Evolutionary conservation across 2,329 filamentous ascomycete species (phyloP), one percentile per base, ranked within the genome.

Genomic region (Chaetomium globosum): DNA sequence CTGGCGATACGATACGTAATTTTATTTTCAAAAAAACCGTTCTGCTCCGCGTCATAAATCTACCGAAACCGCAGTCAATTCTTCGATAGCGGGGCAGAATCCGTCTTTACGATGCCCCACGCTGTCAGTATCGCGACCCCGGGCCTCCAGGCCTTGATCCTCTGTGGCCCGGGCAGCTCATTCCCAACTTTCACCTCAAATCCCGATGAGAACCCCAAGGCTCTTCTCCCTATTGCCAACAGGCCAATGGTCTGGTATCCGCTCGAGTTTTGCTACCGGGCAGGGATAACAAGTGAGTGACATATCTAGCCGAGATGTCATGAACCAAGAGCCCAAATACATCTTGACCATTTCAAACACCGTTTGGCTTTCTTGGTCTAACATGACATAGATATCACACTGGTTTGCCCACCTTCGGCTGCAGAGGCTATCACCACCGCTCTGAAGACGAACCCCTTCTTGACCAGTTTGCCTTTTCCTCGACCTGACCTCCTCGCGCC

Each of bases 201-300:
- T 67, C 89, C 91, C 5, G 87, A 90, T 77, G 89, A 93, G 74
- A 88, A 91, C 67, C 91, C 91, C 10, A 95, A 95, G 78, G 91
- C 91, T 10, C 84, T 95, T 26, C 79, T 95, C 8, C 91, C 91
- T 6, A 90, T 95, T 66, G 91, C 91, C 43, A 95, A 95, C 76
- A 80, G 91, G 71, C 91, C 91, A 1, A 95, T 95, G 91, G 89
- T 95, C 54, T 94, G 92, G 90, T 95, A 95, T 75, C 89, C 91
- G 6, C 85, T 95, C 49, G 91, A 94, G 73, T 94, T 92, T 79
- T 94, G 91, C 77, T 90, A 92, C 74, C 87, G 91, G 46, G 91
- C 89, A 76, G 91, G 91, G 71, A 86, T 93, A 70, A 90, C 88
- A 73, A 83, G 89, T 91, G 21, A 59, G 68, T 67, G 21, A 51